phyloP scores from a whole-genome alignment of 2,329 filamentous ascomycete genomes.

The Bimuria novae-zelandiae region DNA sequence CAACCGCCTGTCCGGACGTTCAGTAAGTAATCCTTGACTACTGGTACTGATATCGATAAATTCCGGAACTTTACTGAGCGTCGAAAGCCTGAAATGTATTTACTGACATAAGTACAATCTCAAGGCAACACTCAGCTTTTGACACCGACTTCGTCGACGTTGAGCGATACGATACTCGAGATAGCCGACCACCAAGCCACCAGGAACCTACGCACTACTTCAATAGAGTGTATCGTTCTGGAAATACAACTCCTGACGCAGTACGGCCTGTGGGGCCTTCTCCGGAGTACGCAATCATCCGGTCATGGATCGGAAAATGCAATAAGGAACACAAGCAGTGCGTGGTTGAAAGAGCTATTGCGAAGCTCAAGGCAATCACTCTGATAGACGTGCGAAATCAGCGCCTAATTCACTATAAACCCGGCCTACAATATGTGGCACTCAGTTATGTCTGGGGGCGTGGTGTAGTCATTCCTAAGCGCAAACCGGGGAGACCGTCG shows the following conservation, averaged over 20 bases:
- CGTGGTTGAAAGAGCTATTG: background rate
- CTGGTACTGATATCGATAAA: too few species aligned
- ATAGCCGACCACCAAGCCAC: background rate
- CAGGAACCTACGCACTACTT: background rate
- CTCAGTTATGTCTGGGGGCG: slow-evolving; percentile 1
- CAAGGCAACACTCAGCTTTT: background rate
- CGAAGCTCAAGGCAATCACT: background rate
- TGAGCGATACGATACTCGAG: background rate
- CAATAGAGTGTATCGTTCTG: background rate
- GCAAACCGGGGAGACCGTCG: background rate
- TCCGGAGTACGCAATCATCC: slow-evolving; percentile 3
- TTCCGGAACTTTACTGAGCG: too few species aligned
- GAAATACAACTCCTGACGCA: background rate
- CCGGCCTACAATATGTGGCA: background rate
- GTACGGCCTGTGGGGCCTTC: background rate
- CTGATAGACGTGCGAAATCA: background rate
- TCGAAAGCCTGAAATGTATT: background rate
- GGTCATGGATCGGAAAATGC: background rate
- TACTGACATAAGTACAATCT: background rate
- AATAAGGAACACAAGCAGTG: background rate
- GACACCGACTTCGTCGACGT: background rate
- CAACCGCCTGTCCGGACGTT: background rate
- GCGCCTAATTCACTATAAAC: background rate
- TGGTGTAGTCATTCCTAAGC: background rate
- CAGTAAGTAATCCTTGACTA: background rate